Evolutionary conservation across 345 rosid genomes (phyloP).

Genomic region (Boechera divaricarpa): DNA sequence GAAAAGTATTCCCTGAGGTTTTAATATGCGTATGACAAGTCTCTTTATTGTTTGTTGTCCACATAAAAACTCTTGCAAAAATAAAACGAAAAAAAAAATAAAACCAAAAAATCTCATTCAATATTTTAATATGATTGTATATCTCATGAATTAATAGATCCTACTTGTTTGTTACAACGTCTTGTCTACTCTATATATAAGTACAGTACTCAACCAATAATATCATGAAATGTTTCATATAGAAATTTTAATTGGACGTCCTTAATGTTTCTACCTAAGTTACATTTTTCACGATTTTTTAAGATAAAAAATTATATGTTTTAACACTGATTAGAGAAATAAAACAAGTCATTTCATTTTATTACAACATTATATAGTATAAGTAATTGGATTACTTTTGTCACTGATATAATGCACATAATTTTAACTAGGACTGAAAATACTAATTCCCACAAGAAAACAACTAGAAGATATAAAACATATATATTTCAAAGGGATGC

Average conservation of each 20-base stretch:
- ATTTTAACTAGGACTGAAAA: neutral
- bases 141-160: slow-evolving; percentile 10
- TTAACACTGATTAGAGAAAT: neutral
- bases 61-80: slow-evolving; percentile 34
- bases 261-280: neutral
- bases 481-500: neutral
- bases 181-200: slow-evolving; percentile 17
- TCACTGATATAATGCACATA: neutral
- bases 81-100: neutral
- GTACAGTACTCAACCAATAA: neutral
- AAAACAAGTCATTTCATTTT: neutral
- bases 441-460: neutral
- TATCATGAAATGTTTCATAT: neutral
- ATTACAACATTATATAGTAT: neutral
- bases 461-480: neutral
- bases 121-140: neutral
- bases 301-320: too few relatives aligned
- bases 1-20: neutral
- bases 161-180: slow-evolving; percentile 22
- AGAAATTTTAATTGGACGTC: neutral
- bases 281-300: too few relatives aligned
- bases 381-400: neutral
- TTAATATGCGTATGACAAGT: slow-evolving; percentile 35
- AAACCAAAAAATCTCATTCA: neutral
- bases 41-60: slow-evolving; percentile 35